phyloP scores from a whole-genome alignment of 805 yeast species.

The Metschnikowia cubensis region DNA sequence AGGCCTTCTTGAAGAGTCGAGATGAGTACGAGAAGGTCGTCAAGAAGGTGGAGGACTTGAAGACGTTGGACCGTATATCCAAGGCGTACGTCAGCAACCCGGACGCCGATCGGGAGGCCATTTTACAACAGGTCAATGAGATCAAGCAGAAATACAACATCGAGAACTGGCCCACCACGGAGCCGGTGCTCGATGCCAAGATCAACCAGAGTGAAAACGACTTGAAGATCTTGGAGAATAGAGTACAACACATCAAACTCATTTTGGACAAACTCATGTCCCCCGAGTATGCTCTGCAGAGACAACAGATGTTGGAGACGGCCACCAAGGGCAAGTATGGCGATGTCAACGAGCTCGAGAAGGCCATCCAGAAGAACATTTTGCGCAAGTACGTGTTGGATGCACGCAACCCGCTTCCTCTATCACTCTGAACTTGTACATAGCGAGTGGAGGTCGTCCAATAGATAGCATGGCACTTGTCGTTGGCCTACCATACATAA shows the following conservation, averaged over 20 bases:
- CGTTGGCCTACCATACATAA: too few relatives aligned
- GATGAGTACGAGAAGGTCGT: slow-evolving; percentile 24
- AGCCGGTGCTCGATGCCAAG: slow-evolving; percentile 35
- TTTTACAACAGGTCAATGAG: slow-evolving; percentile 29
- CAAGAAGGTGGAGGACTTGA: slow-evolving; percentile 36
- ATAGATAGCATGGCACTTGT: too few relatives aligned
- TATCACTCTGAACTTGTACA: slow-evolving; percentile 1
- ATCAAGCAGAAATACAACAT: slow-evolving; percentile 38
- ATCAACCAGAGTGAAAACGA: slow-evolving; percentile 26
- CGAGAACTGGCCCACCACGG: slow-evolving; percentile 38
- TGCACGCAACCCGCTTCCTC: slow-evolving; percentile 17
- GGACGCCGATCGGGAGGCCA: slow-evolving; percentile 20
- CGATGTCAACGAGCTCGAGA: slow-evolving; percentile 24
- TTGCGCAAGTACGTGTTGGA: slow-evolving; percentile 59
- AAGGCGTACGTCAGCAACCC: slow-evolving; percentile 23
- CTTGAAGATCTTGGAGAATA: slow-evolving; percentile 25
- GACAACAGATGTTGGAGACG: slow-evolving; percentile 21
- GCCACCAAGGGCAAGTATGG: slow-evolving; percentile 25
- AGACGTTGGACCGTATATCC: slow-evolving; percentile 30
- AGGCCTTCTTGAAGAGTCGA: slow-evolving; percentile 50
- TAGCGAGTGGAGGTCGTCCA: background rate
- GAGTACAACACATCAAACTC: slow-evolving; percentile 33
- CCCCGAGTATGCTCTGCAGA: slow-evolving; percentile 21
- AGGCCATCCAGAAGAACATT: slow-evolving; percentile 56
- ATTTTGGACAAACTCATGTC: slow-evolving; percentile 37